Conservation (phyloP, 2,329 filamentous ascomycete species). For the Penicillium sp. region DNA sequence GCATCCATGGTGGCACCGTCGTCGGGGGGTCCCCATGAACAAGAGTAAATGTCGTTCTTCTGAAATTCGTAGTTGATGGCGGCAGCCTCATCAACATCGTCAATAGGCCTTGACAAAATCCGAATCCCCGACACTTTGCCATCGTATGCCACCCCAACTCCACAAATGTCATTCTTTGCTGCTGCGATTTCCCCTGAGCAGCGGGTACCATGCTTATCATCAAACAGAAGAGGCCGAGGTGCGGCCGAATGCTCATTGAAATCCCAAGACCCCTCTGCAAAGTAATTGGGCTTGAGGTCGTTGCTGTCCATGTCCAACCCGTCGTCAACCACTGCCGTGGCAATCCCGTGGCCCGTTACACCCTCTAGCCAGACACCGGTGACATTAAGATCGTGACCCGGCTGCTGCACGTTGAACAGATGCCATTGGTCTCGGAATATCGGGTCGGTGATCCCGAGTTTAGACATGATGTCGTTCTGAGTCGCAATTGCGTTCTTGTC, state of each 20-base stretch:
- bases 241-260: constrained; percentile 83
- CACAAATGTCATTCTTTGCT: constrained; percentile 87
- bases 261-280: constrained; percentile 86
- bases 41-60: constrained; percentile 95
- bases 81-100: constrained; percentile 85
- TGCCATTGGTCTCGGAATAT: constrained; percentile 97
- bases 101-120: constrained; percentile 86
- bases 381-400: constrained; percentile 94
- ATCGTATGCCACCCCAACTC: constrained; percentile 92
- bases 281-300: constrained; percentile 91
- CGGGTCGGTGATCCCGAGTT: constrained; percentile 77
- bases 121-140: constrained; percentile 86
- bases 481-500: constrained; percentile 52
- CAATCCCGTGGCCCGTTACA: constrained; percentile 83
- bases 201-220: constrained; percentile 87
- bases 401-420: constrained; percentile 74
- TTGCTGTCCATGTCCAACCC: constrained; percentile 93
- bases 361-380: constrained; percentile 88
- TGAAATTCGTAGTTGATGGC: constrained; percentile 91
- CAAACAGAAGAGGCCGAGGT: constrained; percentile 75
- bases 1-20: constrained; percentile 93
- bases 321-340: constrained; percentile 93
- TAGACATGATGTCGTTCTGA: constrained; percentile 60
- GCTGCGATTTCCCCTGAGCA: constrained; percentile 94
- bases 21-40: constrained; percentile 96